These are phyloP conservation scores for Aspergillus sp. DNA, from an alignment of 2,329 filamentous ascomycete species.

Conservation along the genomic window DNA sequence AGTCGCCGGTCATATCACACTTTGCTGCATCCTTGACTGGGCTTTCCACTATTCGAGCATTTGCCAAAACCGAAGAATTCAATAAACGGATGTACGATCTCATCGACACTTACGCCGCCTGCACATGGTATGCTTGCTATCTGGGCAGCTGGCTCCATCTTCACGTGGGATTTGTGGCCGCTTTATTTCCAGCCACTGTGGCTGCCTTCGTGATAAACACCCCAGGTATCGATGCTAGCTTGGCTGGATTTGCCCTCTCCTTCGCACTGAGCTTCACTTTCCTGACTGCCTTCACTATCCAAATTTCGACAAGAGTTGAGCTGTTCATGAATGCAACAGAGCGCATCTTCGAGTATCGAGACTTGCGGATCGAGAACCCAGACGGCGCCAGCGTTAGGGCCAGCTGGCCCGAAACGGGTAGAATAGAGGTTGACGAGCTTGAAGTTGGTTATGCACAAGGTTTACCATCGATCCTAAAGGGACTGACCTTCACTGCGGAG, in stretches of 20 bases:
- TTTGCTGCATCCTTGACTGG: slow-evolving; percentile 73
- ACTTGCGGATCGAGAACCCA: slow-evolving; percentile 35
- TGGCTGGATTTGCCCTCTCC: slow-evolving; percentile 74
- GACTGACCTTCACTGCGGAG: slow-evolving; percentile 28
- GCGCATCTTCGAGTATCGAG: slow-evolving; percentile 57
- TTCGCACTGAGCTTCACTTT: slow-evolving; percentile 71
- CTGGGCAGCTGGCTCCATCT: slow-evolving; percentile 77
- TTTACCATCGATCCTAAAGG: slow-evolving; percentile 50
- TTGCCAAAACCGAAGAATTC: slow-evolving; percentile 68
- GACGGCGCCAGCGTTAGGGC: slow-evolving; percentile 28
- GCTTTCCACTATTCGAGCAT: slow-evolving; percentile 74
- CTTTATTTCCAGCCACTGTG: slow-evolving; percentile 66
- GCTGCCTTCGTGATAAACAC: slow-evolving; percentile 65
- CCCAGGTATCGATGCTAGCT: slow-evolving; percentile 63
- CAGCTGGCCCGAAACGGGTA: slow-evolving; percentile 55
- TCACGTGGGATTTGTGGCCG: slow-evolving; percentile 69
- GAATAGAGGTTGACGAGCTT: slow-evolving; percentile 71
- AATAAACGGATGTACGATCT: slow-evolving; percentile 68
- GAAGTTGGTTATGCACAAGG: slow-evolving; percentile 72
- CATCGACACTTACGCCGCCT: slow-evolving; percentile 65
- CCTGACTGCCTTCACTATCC: slow-evolving; percentile 65
- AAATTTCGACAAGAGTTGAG: slow-evolving; percentile 66
- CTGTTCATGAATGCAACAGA: slow-evolving; percentile 46
- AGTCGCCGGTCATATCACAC: slow-evolving; percentile 78
- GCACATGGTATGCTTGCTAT: slow-evolving; percentile 68